These are phyloP conservation scores for Alternaria gansuensis DNA, from an alignment of 2,329 filamentous ascomycete species.

Conservation along the genomic window DNA sequence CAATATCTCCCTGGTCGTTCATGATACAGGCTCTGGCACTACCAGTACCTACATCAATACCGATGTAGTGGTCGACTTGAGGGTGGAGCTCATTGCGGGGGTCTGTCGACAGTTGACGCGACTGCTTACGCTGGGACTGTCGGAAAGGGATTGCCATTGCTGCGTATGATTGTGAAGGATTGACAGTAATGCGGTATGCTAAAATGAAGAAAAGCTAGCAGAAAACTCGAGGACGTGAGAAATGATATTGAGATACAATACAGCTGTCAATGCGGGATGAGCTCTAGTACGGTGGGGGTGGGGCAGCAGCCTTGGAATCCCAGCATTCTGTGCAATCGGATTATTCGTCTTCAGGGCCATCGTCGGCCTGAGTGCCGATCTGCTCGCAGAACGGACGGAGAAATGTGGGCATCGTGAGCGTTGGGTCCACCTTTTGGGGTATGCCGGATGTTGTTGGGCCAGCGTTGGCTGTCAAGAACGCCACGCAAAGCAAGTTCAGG, in stretches of 20 bases:
- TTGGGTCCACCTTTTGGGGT: slow-evolving; percentile 44
- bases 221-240: slow-evolving; percentile 13
- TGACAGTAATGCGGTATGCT: slow-evolving; percentile 5
- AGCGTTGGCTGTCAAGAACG: slow-evolving; percentile 29
- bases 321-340: slow-evolving; percentile 32
- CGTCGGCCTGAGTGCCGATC: slow-evolving; percentile 32
- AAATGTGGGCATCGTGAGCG: slow-evolving; percentile 46
- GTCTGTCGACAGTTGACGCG: slow-evolving; percentile 60
- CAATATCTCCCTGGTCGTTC: slow-evolving; percentile 88
- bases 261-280: slow-evolving; percentile 47
- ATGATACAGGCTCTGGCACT: slow-evolving; percentile 96
- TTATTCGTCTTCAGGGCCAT: slow-evolving; percentile 23
- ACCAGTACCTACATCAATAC: slow-evolving; percentile 95
- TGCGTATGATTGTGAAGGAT: slow-evolving; percentile 14
- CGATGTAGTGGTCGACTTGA: slow-evolving; percentile 72
- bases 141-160: slow-evolving; percentile 44
- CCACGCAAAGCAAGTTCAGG: slow-evolving; percentile 33
- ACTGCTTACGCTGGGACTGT: slow-evolving; percentile 45
- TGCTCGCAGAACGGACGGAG: slow-evolving; percentile 28
- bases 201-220: slow-evolving; percentile 4
- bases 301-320: slow-evolving; percentile 32
- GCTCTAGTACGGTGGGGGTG: slow-evolving; percentile 48
- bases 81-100: slow-evolving; percentile 66
- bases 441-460: slow-evolving; percentile 29
- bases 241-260: slow-evolving; percentile 46